phyloP scores from a whole-genome alignment of 2,329 filamentous ascomycete genomes.

The Ambrosiella beaveri region DNA sequence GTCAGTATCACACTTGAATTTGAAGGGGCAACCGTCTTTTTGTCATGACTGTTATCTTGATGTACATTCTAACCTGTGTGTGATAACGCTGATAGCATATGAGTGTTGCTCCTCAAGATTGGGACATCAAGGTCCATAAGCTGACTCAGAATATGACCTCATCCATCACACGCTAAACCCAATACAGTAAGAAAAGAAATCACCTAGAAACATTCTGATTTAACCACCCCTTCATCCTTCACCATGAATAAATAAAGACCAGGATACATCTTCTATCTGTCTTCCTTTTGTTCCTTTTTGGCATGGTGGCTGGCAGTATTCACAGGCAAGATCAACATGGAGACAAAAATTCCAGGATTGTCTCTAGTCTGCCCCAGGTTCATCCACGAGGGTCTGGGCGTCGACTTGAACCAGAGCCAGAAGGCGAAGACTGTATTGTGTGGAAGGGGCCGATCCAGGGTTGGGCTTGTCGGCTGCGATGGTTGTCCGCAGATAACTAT shows the following conservation, averaged over 20 bases:
- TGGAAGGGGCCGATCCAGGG: too few relatives aligned
- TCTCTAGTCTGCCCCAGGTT: not conserved
- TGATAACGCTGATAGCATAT: too few relatives aligned
- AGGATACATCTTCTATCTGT: not conserved
- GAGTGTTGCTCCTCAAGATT: too few relatives aligned
- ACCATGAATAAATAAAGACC: not conserved
- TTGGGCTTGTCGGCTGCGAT: too few relatives aligned
- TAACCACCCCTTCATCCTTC: not conserved
- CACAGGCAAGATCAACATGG: constrained; percentile 7
- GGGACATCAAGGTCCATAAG: not conserved
- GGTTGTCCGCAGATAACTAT: too few relatives aligned
- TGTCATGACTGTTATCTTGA: too few relatives aligned
- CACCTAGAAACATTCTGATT: not conserved
- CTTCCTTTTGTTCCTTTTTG: not conserved
- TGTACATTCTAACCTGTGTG: too few relatives aligned
- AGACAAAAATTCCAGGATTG: not conserved
- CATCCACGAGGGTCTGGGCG: not conserved
- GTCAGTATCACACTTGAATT: too few relatives aligned
- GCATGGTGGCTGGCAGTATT: constrained; percentile 8
- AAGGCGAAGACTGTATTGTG: too few relatives aligned
- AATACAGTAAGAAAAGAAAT: not conserved
- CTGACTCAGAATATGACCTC: not conserved
- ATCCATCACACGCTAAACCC: not conserved
- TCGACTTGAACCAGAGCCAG: too few relatives aligned
- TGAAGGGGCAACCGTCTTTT: too few relatives aligned